Conservation (phyloP, 768 basidiomycete genomes). For the Galerina marginata region DNA sequence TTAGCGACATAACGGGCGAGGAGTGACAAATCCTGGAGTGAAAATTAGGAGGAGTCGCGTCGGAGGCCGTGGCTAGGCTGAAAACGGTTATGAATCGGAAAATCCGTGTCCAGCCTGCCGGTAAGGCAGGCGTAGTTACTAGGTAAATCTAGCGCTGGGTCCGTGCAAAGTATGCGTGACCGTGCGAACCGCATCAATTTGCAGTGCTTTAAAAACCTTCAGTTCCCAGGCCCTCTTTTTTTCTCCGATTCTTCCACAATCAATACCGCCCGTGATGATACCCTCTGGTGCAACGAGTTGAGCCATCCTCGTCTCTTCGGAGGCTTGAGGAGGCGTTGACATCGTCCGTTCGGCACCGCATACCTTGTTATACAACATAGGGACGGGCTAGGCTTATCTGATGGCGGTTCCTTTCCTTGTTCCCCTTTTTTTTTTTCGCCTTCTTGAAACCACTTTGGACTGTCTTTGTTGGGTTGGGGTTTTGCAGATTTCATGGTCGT, state of each 20-base stretch:
- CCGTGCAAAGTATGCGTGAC: slow-evolving; percentile 23
- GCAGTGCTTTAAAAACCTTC: background rate
- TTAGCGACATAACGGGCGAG: too few species aligned
- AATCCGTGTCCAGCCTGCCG: too few species aligned
- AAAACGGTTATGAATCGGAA: too few species aligned
- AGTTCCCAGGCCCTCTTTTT: slow-evolving; percentile 19
- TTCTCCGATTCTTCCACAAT: slow-evolving; percentile 51
- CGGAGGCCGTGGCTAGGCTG: too few species aligned
- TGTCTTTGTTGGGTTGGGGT: too few species aligned
- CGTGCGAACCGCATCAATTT: slow-evolving; percentile 10
- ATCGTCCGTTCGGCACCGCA: slow-evolving; percentile 68
- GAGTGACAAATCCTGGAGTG: too few species aligned
- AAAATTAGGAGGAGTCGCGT: too few species aligned
- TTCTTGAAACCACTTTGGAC: background rate
- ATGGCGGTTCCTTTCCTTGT: slow-evolving; percentile 43
- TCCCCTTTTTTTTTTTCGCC: background rate
- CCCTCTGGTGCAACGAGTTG: slow-evolving; percentile 61
- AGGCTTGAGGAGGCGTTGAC: slow-evolving; percentile 49
- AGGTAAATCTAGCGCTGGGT: background rate
- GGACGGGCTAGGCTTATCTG: slow-evolving; percentile 62
- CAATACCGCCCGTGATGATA: slow-evolving; percentile 59
- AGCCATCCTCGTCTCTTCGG: slow-evolving; percentile 50
- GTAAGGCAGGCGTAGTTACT: too few species aligned
- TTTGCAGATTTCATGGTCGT: too few species aligned
- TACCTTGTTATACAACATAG: slow-evolving; percentile 63